Evolutionary conservation across 768 basidiomycete species (phyloP).

Genomic region (Calocybe indica): DNA sequence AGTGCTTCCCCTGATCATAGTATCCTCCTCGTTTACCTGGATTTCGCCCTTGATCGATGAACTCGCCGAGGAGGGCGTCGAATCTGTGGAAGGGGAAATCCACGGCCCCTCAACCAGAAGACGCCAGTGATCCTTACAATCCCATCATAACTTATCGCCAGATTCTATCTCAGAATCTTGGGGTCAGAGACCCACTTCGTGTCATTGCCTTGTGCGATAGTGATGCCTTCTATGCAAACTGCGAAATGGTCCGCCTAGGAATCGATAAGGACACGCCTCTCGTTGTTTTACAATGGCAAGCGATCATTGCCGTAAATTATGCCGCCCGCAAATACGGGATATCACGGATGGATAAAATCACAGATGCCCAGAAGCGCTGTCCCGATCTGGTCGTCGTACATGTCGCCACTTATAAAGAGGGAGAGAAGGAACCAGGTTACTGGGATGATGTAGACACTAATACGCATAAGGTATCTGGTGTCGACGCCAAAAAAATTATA

Average conservation of each 20-base stretch:
- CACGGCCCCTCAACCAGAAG: slow-evolving; percentile 43
- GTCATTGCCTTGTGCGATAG: slow-evolving; percentile 89
- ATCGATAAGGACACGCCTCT: slow-evolving; percentile 57
- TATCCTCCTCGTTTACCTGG: too few relatives aligned
- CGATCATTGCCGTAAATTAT: slow-evolving; percentile 93
- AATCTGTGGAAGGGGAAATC: slow-evolving; percentile 54
- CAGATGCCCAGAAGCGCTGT: slow-evolving; percentile 82
- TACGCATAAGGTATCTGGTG: slow-evolving; percentile 77
- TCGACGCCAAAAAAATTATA: background rate
- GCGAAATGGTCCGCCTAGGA: slow-evolving; percentile 78
- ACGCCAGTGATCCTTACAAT: slow-evolving; percentile 39
- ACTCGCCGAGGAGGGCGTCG: background rate
- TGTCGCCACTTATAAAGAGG: slow-evolving; percentile 91
- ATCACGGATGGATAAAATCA: slow-evolving; percentile 78
- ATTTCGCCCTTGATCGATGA: too few relatives aligned
- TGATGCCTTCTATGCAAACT: slow-evolving; percentile 81
- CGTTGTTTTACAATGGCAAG: slow-evolving; percentile 85
- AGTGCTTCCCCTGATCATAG: too few relatives aligned
- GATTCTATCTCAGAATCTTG: slow-evolving; percentile 59
- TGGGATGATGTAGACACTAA: slow-evolving; percentile 84
- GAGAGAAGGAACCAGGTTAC: slow-evolving; percentile 82
- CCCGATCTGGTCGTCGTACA: slow-evolving; percentile 83
- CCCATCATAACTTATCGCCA: slow-evolving; percentile 79
- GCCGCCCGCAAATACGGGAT: slow-evolving; percentile 91
- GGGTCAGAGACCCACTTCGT: slow-evolving; percentile 70